Base-by-base conservation (phyloP, 495 filamentous ascomycete genomes). In the Annulohypoxylon moriforme region DNA sequence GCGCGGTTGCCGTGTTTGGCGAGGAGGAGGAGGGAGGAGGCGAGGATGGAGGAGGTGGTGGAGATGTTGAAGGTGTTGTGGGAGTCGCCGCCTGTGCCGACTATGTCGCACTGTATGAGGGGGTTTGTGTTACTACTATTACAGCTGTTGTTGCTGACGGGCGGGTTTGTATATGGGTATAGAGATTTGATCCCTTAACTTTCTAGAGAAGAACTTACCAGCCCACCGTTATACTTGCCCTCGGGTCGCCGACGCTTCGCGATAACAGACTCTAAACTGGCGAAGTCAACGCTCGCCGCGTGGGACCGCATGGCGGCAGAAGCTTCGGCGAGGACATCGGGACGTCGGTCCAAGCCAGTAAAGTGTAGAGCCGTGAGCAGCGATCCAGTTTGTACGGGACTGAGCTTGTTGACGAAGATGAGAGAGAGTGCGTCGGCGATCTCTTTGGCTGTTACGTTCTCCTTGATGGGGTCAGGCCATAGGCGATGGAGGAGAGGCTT, bases 21-120 rank as follows among this genome's bases (percentile, higher is more conserved):
- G 58, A 97, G 85, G 47, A 96, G 82, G 16, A 98, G 86, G 11
- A 93, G 81, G 14, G 92, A 89, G 4, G 94, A 95, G 63, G 92
- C 94, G 47, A 99, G 85, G 75, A 99, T 97, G 4, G 94, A 97
- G 3, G 96, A 88, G 6, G 95, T 97, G 3, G 96, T 98, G 71
- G 90, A 93, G 78, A 99, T 93, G 79, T 99, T 99, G 88, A 97
- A 98, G 18, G 96, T 99, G 78, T 94, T 92, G 84, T 98, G 94
- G 33, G 91, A 91, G 82, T 98, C 96, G 76, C 96, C 96, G 56
- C 96, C 96, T 13, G 96, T 99, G 74, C 96, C 96, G 49, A 98
- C 96, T 74, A 99, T 97, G 79, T 99, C 96, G 80, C 94, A 95
- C 91, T 94, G 68, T 55, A 44, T 14, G n/a, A 14, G 14, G 3